A percentile compares a stretch with the other conserved stretches of the same genome.
Evolutionary conservation across 2,329 filamentous ascomycete genomes (phyloP).

Genomic region (Neofusicoccum parvum): DNA sequence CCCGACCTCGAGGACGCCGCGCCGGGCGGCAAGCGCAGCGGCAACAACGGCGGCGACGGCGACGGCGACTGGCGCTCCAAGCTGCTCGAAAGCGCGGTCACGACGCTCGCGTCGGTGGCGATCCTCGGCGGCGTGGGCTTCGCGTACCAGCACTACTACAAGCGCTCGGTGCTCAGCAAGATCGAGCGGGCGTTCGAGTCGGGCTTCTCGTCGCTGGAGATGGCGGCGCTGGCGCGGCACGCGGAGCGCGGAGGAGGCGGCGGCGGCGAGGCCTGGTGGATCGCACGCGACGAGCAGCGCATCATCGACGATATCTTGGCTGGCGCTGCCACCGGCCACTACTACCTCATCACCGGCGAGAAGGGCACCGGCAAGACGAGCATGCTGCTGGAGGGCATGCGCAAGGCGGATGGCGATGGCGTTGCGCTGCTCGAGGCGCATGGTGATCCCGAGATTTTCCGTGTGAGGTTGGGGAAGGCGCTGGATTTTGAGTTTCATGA

Average conservation of each 20-base stretch:
- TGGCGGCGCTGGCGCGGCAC: constrained; percentile 34
- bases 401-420: constrained; percentile 78
- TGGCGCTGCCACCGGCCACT: constrained; percentile 70
- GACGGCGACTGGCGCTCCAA: constrained; percentile 3
- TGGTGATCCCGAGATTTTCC: constrained; percentile 84
- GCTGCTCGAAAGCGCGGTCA: constrained; percentile 38
- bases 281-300: constrained; percentile 73
- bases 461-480: constrained; percentile 82
- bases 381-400: constrained; percentile 90
- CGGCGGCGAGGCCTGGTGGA: constrained; percentile 61
- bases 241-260: constrained; percentile 35
- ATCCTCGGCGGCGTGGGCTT: constrained; percentile 38
- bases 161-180: constrained; percentile 33
- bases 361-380: constrained; percentile 91
- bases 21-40: not conserved
- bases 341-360: constrained; percentile 82
- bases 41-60: not conserved
- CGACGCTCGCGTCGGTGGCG: constrained; percentile 37
- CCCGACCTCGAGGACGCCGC: not conserved
- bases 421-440: constrained; percentile 91
- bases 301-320: constrained; percentile 74
- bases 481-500: constrained; percentile 91
- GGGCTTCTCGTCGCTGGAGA: constrained; percentile 39
- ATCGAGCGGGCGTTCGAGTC: constrained; percentile 38
- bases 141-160: constrained; percentile 38